Evolutionary conservation across 2,329 filamentous ascomycete species (phyloP), one percentile per base, ranked within the genome.

Genomic region (Xylaria hypoxylon): DNA sequence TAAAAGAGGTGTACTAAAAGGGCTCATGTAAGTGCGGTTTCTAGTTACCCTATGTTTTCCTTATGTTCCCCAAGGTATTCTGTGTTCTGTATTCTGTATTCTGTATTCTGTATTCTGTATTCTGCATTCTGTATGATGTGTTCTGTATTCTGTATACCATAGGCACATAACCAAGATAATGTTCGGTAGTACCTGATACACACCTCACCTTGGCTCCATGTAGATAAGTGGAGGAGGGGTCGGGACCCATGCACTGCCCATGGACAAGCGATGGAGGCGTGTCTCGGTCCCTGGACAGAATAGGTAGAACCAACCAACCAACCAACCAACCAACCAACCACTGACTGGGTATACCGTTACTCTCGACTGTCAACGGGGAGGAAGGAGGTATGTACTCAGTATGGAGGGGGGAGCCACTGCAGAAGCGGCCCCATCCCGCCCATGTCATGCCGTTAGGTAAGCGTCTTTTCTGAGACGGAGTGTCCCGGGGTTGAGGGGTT

Each of bases 341-440:
- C 35, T 38, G 35, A 33, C 31, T 33, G 31, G 31, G 2, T 33
- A 33, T 8, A 33, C 31, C 7, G 31, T 33, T 33, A 11, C 35
- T 38, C 11, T 15, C 35, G 10, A 38, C 13, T 38, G 11, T 13
- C 35, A 13, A 38, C 28, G 8, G 28, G 28, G 28, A 8, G 28
- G 28, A 31, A 8, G 28, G 28, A n/a, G n/a, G n/a, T n/a, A n/a
- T n/a, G n/a, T n/a, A n/a, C n/a, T n/a, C n/a, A n/a, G n/a, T n/a
- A n/a, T n/a, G 8, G 45, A 26, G 35, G 35, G 24, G 31, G 26
- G 31, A 15, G 24, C 13, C 47, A 44, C 65, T 68, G 65, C 62
- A 68, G 53, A 59, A 31, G 65, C 65, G 65, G 65, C 58, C 65
- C 62, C 62, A 59, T 28, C 35, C 62, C 63, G 63, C 63, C n/a